Percentiles rank a stretch among this genome's conserved stretches.
Evolutionary conservation across 441 rosid species (phyloP).

Genomic region (Adansonia madagascariensis): DNA sequence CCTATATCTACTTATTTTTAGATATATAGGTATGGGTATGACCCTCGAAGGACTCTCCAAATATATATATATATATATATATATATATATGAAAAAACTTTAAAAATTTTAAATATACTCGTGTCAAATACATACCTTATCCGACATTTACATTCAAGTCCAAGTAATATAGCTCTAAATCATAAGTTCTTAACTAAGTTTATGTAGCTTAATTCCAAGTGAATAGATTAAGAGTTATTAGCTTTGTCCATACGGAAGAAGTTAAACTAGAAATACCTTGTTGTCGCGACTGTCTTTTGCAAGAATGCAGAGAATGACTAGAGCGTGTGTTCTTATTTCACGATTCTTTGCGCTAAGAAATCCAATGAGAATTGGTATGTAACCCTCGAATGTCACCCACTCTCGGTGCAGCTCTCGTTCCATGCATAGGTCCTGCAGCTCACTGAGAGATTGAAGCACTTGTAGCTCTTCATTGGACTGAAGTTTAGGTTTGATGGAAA

Average conservation of each 20-base stretch:
- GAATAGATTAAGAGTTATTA: not conserved
- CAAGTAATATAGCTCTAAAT: not conserved
- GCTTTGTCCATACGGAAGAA: constrained; percentile 12
- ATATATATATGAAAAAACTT: no score
- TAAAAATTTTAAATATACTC: no score
- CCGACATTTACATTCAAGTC: no score
- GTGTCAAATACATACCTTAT: no score
- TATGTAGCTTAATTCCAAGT: not conserved
- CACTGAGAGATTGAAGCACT: constrained; percentile 33
- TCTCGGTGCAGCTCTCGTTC: constrained; percentile 34
- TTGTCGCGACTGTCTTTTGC: constrained; percentile 39
- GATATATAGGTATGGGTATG: no score
- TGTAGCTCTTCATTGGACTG: constrained; percentile 38
- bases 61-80: no score
- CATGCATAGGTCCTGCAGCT: constrained; percentile 33
- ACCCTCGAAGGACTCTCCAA: no score
- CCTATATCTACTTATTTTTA: no score
- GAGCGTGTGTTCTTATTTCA: constrained; percentile 35
- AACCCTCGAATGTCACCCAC: constrained; percentile 36
- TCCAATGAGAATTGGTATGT: constrained; percentile 33
- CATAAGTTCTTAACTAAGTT: not conserved
- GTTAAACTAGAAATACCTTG: constrained; percentile 32
- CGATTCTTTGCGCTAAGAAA: constrained; percentile 37
- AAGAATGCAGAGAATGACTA: constrained; percentile 39
- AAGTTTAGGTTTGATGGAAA: constrained; percentile 38